Evolutionary conservation across 352 stramenopile genomes (phyloP), one percentile per base, ranked within the genome.

Genomic region (Globisporangium middletonii): DNA sequence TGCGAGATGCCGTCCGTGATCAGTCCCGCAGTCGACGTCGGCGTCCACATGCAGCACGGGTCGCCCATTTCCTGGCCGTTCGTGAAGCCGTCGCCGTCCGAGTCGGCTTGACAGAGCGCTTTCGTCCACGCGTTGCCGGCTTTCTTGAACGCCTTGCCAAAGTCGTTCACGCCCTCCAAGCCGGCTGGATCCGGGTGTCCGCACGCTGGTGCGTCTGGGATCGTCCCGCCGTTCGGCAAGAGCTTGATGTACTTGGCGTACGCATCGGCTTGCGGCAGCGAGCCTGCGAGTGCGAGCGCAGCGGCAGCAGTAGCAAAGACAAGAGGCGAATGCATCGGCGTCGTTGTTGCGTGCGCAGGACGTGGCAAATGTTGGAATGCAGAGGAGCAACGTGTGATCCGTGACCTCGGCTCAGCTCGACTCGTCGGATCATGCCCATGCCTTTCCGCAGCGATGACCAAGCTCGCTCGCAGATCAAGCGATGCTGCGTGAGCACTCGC

Each of bases 61-160:
- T 95, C 86, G 33, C 86, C 83, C 4, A 95, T 75, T 51, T 95
- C 86, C 62, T 90, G 71, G 41, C 86, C 86, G 62, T 95, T 95
- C 15, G 77, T 91, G 64, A 83, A 85, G 19, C 86, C 86, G 53
- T 95, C 86, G 55, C 75, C 77, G 57, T 95, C 86, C 30, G 79
- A 72, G 62, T 95, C 86, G 35, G 69, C 62, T 46, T 80, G 42
- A 52, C 86, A 95, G 27, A 95, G 59, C 23, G 58, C 42, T 4
- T 50, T 42, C 16, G 57, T 79, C 85, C 85, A 92, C 2, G 58
- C 49, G 55, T 76, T 62, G 12, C 72, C 74, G 0, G 72, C 74
- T 8, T 57, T 68, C 2, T 58, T 68, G 58, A 92, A 93, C 2
- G 80, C 83, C 16, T 72, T 54, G 27, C 86, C 86, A 46, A 95